These are phyloP conservation scores for Epithele typhae DNA, from an alignment of 768 basidiomycete genomes.

Conservation along the genomic window DNA sequence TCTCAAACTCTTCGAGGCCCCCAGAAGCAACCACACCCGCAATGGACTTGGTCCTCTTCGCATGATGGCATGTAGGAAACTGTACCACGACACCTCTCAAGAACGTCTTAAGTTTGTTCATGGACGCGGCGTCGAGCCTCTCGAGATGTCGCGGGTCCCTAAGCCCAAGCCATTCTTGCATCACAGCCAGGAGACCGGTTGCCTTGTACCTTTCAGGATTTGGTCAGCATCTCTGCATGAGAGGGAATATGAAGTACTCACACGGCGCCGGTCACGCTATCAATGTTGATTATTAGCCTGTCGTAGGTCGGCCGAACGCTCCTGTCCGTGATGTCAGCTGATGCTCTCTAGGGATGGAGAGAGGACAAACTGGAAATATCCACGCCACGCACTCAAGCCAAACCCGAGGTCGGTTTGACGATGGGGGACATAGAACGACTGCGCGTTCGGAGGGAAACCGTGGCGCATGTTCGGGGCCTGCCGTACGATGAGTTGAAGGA, in stretches of 20 bases:
- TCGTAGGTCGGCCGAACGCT: slow-evolving; percentile 17
- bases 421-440: slow-evolving; percentile 8
- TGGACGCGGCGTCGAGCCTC: neutral
- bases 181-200: slow-evolving; percentile 1
- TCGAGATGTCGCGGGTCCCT: slow-evolving; percentile 7
- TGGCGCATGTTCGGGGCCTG: slow-evolving; percentile 18
- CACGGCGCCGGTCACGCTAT: slow-evolving; percentile 13
- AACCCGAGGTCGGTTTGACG: neutral
- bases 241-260: neutral
- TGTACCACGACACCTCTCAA: slow-evolving; percentile 22
- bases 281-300: slow-evolving; percentile 14
- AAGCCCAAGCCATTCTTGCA: slow-evolving; percentile 1
- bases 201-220: slow-evolving; percentile 7
- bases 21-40: slow-evolving; percentile 32
- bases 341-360: neutral
- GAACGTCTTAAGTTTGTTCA: slow-evolving; percentile 20
- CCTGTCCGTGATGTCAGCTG: slow-evolving; percentile 1
- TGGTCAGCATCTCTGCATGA: neutral
- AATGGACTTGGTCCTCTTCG: slow-evolving; percentile 37
- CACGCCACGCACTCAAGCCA: slow-evolving; percentile 12
- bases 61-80: neutral
- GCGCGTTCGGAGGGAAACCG: slow-evolving; percentile 10
- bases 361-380: slow-evolving; percentile 15
- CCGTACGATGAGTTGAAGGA: slow-evolving; percentile 18
- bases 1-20: slow-evolving; percentile 39